Evolutionary conservation across 2,329 filamentous ascomycete species (phyloP), one percentile per base, ranked within the genome.

Genomic region (Tetracladium maxilliforme): DNA sequence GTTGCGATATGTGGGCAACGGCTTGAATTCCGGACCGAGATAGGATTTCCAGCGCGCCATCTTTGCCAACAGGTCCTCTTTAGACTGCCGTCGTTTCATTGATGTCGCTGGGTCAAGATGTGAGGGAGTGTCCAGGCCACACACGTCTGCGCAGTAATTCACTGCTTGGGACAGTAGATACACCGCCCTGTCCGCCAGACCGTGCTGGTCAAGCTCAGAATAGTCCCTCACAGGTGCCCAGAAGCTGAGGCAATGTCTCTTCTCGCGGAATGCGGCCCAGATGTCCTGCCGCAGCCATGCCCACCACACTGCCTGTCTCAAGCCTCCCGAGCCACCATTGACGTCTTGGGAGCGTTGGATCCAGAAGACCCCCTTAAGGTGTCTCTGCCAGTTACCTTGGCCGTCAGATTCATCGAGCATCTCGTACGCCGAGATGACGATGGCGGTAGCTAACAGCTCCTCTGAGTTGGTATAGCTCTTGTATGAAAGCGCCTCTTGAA

Each of bases 261-360:
- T 53, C 37, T 73, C 68, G 1, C 66, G 55, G 33, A 73, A 72
- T 0, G 69, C 69, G 3, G 66, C 69, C 69, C 69, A 75, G 0
- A 70, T 56, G 37, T 76, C 70, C 37, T 76, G 70, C n/a, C 66
- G 52, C 4, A 75, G 47, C 70, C 70, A 76, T 1, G 62, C 59
- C 70, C 70, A 76, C 70, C 70, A 75, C 0, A 68, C 63, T 0
- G 67, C 62, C 32, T 64, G 58, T 21, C 62, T 53, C 0, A 75
- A 47, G 0, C 67, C 64, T 1, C 61, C 58, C 1, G 58, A 62
- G 24, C 66, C 66, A 2, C 67, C 70, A 27, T 74, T 56, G 22
- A 70, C 69, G 23, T 70, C 56, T 26, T 70, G 65, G 1, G 61
- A 68, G n/a, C 68, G 49, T 29, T 73, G 62, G 10, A 75, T 74